phyloP scores from a whole-genome alignment of 1,284 basidiomycete species.

The Naganishia albida region DNA sequence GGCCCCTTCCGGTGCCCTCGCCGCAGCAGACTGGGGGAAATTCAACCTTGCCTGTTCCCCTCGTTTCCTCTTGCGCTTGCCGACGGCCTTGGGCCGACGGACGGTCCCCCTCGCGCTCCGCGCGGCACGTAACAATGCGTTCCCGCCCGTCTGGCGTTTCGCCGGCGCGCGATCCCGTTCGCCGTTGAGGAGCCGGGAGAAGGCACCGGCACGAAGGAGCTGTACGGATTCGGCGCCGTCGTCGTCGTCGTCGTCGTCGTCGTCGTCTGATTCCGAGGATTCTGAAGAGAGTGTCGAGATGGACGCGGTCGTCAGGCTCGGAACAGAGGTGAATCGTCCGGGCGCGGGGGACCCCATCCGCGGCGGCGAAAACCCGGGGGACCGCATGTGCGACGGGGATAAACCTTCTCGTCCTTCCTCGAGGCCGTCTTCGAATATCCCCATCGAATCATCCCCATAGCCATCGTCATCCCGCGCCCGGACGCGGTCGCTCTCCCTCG shows the following conservation, averaged over 20 bases:
- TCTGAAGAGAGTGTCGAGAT: not conserved
- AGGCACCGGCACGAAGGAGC: slow-evolving; percentile 7
- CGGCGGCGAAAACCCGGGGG: too few relatives aligned
- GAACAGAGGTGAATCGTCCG: not conserved
- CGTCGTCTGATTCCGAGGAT: too few relatives aligned
- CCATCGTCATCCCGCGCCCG: slow-evolving; percentile 20
- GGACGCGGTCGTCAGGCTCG: not conserved
- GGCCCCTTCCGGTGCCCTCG: too few relatives aligned
- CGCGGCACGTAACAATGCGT: slow-evolving; percentile 4
- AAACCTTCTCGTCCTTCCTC: not conserved
- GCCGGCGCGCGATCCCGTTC: slow-evolving; percentile 1
- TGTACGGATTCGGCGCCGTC: slow-evolving; percentile 21
- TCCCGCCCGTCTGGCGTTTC: not conserved
- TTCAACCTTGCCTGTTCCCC: slow-evolving; percentile 7
- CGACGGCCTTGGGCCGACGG: not conserved
- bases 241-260: slow-evolving; percentile 5
- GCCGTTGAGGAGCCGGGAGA: slow-evolving; percentile 11
- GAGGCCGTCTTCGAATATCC: slow-evolving; percentile 12
- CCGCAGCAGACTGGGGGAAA: slow-evolving; percentile 3
- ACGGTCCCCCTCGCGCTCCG: slow-evolving; percentile 12
- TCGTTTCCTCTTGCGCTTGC: not conserved
- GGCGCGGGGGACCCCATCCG: not conserved
- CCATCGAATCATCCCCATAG: slow-evolving; percentile 31
- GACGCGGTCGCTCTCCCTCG: not conserved
- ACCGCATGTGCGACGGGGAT: not conserved